phyloP scores from a whole-genome alignment of 2,329 filamentous ascomycete species.

The Stagonosporopsis vannaccii region DNA sequence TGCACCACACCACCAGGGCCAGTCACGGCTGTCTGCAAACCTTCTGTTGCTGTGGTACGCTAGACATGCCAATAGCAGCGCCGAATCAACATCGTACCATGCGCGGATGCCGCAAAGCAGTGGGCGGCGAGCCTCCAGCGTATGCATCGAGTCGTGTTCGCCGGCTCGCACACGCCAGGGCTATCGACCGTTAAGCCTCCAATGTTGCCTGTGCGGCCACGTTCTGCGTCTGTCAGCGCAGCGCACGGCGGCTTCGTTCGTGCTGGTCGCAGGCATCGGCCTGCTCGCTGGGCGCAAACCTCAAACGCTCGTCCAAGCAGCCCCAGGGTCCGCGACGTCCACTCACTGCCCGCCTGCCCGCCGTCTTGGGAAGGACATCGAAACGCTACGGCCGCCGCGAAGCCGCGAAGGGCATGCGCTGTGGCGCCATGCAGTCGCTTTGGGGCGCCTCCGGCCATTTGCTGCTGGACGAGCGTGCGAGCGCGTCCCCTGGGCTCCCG shows the following conservation, averaged over 20 bases:
- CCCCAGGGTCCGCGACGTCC: conserved; percentile 11
- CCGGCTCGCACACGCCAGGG: background rate
- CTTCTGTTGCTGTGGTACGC: conserved; percentile 5
- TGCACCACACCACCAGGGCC: background rate
- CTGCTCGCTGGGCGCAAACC: conserved; percentile 2
- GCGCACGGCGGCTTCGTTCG: background rate
- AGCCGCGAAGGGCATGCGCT: conserved; percentile 6
- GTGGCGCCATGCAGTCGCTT: conserved; percentile 12
- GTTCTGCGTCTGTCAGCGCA: background rate
- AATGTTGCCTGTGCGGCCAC: conserved; percentile 16
- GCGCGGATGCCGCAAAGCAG: background rate
- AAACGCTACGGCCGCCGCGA: conserved; percentile 10
- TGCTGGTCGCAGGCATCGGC: background rate
- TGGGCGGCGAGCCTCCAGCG: too few relatives aligned
- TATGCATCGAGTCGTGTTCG: conserved; percentile 2
- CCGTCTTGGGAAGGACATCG: conserved; percentile 16
- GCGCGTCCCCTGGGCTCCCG: conserved; percentile 1
- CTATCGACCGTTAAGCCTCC: conserved; percentile 13
- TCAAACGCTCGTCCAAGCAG: conserved; percentile 20
- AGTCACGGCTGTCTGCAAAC: conserved; percentile 2
- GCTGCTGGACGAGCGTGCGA: conserved; percentile 29
- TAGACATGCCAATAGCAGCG: conserved; percentile 8
- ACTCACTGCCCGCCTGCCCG: conserved; percentile 7
- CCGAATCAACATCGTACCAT: conserved; percentile 13
- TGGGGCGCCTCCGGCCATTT: conserved; percentile 11